These are phyloP conservation scores for Crithidia fasciculata DNA, from an alignment of 208 protist genomes.

Conservation along the genomic window DNA sequence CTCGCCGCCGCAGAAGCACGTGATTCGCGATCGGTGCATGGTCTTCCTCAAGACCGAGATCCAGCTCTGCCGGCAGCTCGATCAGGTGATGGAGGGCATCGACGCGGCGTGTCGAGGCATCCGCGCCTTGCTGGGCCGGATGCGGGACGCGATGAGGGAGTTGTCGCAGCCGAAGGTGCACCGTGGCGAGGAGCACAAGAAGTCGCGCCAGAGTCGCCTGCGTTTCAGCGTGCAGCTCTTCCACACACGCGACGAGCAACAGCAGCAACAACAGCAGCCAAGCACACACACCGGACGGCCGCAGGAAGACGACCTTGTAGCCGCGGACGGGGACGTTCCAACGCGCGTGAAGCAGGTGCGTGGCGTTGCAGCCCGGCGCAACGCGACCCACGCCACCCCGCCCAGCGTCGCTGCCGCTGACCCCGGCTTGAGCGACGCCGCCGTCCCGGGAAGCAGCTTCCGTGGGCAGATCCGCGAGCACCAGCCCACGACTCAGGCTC, in stretches of 20 bases:
- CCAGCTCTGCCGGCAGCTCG: constrained; percentile 36
- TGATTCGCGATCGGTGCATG: constrained; percentile 24
- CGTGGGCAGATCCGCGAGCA: constrained; percentile 40
- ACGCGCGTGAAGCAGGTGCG: constrained; percentile 9
- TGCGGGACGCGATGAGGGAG: constrained; percentile 29
- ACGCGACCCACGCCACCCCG: neutral
- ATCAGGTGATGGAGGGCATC: constrained; percentile 41
- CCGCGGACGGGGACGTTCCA: neutral
- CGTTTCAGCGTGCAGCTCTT: constrained; percentile 26
- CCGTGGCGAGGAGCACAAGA: constrained; percentile 25
- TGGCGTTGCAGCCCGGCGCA: neutral
- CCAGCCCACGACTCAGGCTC: constrained; percentile 1
- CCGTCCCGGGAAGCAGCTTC: constrained; percentile 37
- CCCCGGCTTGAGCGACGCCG: constrained; percentile 11
- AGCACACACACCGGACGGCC: neutral
- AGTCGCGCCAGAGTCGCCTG: constrained; percentile 22
- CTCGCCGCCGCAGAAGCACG: constrained; percentile 35
- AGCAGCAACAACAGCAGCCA: constrained; percentile 1
- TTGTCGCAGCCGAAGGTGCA: constrained; percentile 29
- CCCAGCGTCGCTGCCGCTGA: neutral
- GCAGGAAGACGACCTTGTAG: neutral
- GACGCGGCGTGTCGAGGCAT: constrained; percentile 28
- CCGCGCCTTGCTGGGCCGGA: constrained; percentile 21
- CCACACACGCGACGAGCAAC: neutral
- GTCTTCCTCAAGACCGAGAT: constrained; percentile 45